Percentiles rank a stretch among this genome's conserved stretches.
phyloP scores from a whole-genome alignment of 805 yeast genomes.

The Myxozyma melibiosi region DNA sequence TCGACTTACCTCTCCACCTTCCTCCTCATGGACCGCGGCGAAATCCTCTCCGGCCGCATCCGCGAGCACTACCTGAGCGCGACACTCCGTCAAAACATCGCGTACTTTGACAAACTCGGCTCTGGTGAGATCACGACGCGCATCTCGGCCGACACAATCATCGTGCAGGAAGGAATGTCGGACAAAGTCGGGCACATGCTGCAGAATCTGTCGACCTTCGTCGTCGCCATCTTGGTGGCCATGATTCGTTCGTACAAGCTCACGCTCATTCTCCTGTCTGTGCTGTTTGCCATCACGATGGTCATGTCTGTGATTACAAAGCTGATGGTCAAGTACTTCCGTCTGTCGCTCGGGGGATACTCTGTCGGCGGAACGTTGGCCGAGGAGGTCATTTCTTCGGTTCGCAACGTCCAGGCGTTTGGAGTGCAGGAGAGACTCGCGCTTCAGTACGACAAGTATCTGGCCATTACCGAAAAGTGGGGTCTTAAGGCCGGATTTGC shows the following conservation, averaged over 20 bases:
- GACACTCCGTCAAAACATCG: constrained; percentile 47
- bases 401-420: constrained; percentile 48
- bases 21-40: constrained; percentile 46
- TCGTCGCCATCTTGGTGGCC: constrained; percentile 46
- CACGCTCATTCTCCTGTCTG: constrained; percentile 43
- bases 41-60: constrained; percentile 46
- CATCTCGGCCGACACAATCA: constrained; percentile 47
- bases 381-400: constrained; percentile 46
- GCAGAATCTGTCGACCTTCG: constrained; percentile 45
- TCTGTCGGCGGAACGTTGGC: constrained; percentile 42
- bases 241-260: constrained; percentile 45
- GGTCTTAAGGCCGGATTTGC: constrained; percentile 30
- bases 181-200: constrained; percentile 47
- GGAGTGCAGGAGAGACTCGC: constrained; percentile 46
- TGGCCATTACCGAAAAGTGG: constrained; percentile 36
- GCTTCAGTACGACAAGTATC: constrained; percentile 39
- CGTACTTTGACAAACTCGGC: constrained; percentile 48
- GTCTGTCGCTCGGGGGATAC: constrained; percentile 18
- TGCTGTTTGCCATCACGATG: constrained; percentile 41
- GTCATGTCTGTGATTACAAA: constrained; percentile 39
- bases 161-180: constrained; percentile 48
- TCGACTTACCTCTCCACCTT: constrained; percentile 41
- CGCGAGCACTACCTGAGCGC: constrained; percentile 45
- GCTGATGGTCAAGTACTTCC: constrained; percentile 34
- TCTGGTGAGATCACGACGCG: constrained; percentile 49